These are phyloP conservation scores for Daldinia sp. DNA, from an alignment of 2,329 filamentous ascomycete genomes.

Conservation along the genomic window DNA sequence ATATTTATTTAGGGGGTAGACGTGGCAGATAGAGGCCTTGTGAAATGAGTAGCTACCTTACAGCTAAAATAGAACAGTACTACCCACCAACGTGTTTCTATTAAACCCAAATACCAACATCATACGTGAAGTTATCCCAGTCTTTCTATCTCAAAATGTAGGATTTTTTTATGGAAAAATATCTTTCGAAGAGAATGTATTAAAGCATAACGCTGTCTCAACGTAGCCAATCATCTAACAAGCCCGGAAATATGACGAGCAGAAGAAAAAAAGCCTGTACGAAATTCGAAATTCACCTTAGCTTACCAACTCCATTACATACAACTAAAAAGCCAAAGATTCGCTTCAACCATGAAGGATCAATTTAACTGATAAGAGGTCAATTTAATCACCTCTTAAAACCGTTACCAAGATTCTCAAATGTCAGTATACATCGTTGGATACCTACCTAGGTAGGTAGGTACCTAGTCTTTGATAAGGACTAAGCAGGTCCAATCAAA, in stretches of 20 bases:
- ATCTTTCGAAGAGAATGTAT: neutral
- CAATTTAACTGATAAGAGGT: too few relatives aligned
- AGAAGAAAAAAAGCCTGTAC: too few relatives aligned
- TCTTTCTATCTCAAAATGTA: neutral
- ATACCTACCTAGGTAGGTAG: neutral
- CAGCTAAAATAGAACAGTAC: neutral
- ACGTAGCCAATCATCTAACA: neutral
- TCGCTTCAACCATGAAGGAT: too few relatives aligned
- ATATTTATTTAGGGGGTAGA: neutral
- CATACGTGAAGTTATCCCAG: neutral
- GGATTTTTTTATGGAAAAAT: neutral
- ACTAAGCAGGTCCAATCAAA: slow-evolving; percentile 1
- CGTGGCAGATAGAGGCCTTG: neutral
- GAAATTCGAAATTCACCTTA: too few relatives aligned
- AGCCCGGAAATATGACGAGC: too few relatives aligned
- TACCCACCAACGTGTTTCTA: neutral
- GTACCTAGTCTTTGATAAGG: neutral
- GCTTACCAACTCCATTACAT: too few relatives aligned
- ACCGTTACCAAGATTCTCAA: too few relatives aligned
- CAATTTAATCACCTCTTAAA: too few relatives aligned
- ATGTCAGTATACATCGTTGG: neutral
- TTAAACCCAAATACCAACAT: neutral
- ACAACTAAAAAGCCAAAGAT: too few relatives aligned
- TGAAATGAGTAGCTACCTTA: neutral
- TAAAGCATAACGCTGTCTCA: neutral